Evolutionary conservation across 176 grass and related monocot species (phyloP), one percentile per base, ranked within the genome.

Genomic region (Puccinellia tenuiflora): DNA sequence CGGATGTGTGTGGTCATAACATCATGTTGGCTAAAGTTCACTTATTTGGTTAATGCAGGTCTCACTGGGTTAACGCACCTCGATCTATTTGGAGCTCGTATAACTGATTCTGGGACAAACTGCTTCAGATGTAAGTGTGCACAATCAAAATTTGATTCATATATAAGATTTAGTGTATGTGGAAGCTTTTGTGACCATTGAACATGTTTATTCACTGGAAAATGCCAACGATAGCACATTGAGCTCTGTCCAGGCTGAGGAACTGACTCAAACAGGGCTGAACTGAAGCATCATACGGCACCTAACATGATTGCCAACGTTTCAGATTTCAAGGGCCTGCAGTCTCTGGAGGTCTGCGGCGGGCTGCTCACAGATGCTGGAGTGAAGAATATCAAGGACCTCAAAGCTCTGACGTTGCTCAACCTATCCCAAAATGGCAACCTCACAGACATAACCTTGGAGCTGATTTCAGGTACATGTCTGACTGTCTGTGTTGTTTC

Each of bases 341-440:
- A 86, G 64, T 99, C 91, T 1, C 91, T 99, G 6, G 97, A 99
- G 91, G 3, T 96, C 53, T 99, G 96, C 17, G 89, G 96, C 20
- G 96, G 96, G n/a, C 76, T 73, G 2, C 82, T 99, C 54, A 96
- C 91, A 0, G 96, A 99, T 52, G 89, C 85, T 2, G 96, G 96
- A 37, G 96, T 99, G 74, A 99, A 94, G 78, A 99, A 99, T 53
- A 94, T 99, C 79, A 99, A 99, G 79, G 96, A 99, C 84, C 89
- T 96, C 52, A 90, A 84, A 75, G 80, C 85, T 65, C 81, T 99
- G 79, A 92, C 81, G 20, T 57, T 94, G 64, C 85, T 99, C 16
- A 99, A 99, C 75, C 89, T 99, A 14, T 99, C 96, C 50, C 96
- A 99, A 47, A 99, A 99, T 45, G 61, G 86, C 76, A 83, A 77